A percentile compares a stretch with the other conserved stretches of the same genome.
Evolutionary conservation across 2,329 filamentous ascomycete species (phyloP).

Genomic region (Fusarium newnesense): DNA sequence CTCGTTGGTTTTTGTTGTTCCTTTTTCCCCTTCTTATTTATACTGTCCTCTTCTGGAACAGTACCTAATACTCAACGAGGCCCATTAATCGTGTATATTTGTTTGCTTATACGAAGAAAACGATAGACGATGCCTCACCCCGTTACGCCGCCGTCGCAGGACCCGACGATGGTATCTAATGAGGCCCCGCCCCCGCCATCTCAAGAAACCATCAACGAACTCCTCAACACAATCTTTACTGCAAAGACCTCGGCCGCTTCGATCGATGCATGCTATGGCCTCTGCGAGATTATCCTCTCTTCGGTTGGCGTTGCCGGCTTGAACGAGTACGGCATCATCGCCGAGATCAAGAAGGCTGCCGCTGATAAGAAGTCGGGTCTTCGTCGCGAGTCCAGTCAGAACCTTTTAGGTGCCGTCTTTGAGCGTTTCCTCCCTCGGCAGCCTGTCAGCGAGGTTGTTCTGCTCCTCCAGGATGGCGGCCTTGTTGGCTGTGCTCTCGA

Average conservation of each 20-base stretch:
- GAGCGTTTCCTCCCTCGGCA: constrained; percentile 86
- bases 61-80: constrained; percentile 33
- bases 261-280: constrained; percentile 70
- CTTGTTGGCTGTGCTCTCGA: constrained; percentile 81
- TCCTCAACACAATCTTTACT: constrained; percentile 75
- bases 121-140: constrained; percentile 58
- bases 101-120: constrained; percentile 12
- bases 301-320: constrained; percentile 65
- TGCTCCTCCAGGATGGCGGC: constrained; percentile 83
- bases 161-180: constrained; percentile 56
- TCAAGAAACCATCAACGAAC: constrained; percentile 71
- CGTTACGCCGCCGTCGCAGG: constrained; percentile 55
- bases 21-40: neutral
- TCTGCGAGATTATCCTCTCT: constrained; percentile 69
- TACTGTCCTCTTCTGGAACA: constrained; percentile 14
- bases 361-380: constrained; percentile 92
- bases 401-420: constrained; percentile 91
- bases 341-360: constrained; percentile 76
- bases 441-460: constrained; percentile 80
- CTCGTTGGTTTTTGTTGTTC: constrained; percentile 41
- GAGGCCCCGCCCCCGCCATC: constrained; percentile 67
- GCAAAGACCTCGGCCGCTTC: constrained; percentile 75
- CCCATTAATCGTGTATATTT: constrained; percentile 11
- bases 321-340: constrained; percentile 62
- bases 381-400: constrained; percentile 90